A percentile compares a stretch with the other conserved stretches of the same genome.
Evolutionary conservation across 2,329 filamentous ascomycete genomes (phyloP).

Genomic region (Colletotrichum noveboracense): DNA sequence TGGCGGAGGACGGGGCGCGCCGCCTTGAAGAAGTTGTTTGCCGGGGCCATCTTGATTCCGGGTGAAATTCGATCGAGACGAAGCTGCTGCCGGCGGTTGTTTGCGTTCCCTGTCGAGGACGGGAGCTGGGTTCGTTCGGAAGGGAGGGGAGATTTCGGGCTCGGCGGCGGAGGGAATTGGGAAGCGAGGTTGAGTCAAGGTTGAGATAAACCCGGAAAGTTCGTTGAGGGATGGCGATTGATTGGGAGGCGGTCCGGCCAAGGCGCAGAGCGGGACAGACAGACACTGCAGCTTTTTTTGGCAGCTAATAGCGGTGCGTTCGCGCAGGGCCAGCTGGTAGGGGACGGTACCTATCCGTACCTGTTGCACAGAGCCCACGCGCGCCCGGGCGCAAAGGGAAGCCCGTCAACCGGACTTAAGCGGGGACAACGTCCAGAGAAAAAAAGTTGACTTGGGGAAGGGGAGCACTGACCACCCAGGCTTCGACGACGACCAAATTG

Average conservation of each 20-base stretch:
- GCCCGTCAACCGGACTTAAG: constrained; percentile 12
- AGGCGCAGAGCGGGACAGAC: neutral
- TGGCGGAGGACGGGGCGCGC: constrained; percentile 62
- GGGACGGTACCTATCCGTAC: neutral
- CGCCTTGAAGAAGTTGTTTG: constrained; percentile 57
- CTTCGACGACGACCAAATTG: neutral
- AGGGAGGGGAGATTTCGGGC: neutral
- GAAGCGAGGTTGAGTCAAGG: constrained; percentile 13
- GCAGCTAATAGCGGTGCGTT: neutral
- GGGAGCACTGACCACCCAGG: neutral
- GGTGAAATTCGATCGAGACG: neutral
- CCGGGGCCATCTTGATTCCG: constrained; percentile 43
- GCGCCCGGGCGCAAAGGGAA: neutral
- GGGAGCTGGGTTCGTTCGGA: neutral
- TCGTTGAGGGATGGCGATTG: constrained; percentile 12
- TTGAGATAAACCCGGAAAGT: constrained; percentile 1
- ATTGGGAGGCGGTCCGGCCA: constrained; percentile 11
- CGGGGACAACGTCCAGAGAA: constrained; percentile 6
- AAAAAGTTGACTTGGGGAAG: neutral
- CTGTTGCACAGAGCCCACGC: neutral
- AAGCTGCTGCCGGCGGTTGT: neutral
- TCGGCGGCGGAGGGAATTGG: neutral
- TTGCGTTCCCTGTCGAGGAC: neutral
- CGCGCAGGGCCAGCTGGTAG: neutral
- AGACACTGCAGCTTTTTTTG: constrained; percentile 2